Evolutionary conservation across 805 yeast species (phyloP).

Genomic region (Metschnikowia sp.): DNA sequence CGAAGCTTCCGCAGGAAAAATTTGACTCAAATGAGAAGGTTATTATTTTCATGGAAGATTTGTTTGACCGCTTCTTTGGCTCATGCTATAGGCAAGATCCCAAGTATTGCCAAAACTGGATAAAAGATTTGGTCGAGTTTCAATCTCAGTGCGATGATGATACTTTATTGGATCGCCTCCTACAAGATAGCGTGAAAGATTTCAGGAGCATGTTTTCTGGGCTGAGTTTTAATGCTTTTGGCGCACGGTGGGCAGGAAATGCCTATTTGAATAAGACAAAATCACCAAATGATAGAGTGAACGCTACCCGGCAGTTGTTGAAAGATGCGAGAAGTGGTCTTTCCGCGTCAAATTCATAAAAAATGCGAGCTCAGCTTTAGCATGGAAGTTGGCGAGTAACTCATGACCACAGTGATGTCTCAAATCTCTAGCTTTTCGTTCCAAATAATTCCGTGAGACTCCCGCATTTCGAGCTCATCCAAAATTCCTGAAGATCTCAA

Average conservation of each 20-base stretch:
- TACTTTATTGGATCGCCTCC: conserved; percentile 2
- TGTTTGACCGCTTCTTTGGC: conserved; percentile 16
- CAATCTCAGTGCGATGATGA: conserved; percentile 1
- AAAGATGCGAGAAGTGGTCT: background rate
- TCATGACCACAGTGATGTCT: background rate
- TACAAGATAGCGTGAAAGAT: conserved; percentile 6
- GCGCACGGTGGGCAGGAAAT: conserved; percentile 2
- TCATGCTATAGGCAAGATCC: conserved; percentile 11
- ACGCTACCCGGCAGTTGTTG: background rate
- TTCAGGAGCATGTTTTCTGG: conserved; percentile 2
- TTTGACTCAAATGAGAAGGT: conserved; percentile 7
- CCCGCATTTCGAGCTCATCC: conserved; percentile 8
- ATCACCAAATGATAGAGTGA: background rate
- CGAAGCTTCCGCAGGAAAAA: background rate
- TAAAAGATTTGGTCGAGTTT: conserved; percentile 5
- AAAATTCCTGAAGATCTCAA: conserved; percentile 13
- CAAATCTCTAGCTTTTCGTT: conserved; percentile 7
- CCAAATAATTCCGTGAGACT: conserved; percentile 16
- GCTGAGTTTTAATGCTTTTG: conserved; percentile 1
- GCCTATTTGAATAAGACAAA: background rate
- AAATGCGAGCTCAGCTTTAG: too few relatives aligned
- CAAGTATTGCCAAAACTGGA: conserved; percentile 14
- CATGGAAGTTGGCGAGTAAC: background rate
- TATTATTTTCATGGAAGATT: conserved; percentile 6
- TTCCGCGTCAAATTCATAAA: background rate